phyloP scores from a whole-genome alignment of 306 rosid genomes.

The Casuarina equisetifolia region DNA sequence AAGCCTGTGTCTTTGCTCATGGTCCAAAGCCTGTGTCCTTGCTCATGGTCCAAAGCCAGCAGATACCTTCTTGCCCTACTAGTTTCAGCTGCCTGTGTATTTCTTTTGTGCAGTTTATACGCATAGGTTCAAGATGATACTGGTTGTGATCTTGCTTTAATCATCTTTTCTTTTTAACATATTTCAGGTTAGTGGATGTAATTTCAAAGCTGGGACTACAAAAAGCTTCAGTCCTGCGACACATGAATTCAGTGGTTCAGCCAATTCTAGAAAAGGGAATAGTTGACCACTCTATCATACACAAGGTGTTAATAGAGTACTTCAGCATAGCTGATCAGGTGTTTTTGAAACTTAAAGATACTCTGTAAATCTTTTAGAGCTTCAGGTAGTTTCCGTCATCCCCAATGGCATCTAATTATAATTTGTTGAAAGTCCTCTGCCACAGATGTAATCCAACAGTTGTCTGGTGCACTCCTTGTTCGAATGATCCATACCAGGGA shows the following conservation, averaged over 20 bases:
- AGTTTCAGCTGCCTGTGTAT: not conserved
- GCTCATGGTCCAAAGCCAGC: not conserved
- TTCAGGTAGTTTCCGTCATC: not conserved
- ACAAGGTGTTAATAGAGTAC: constrained; percentile 73
- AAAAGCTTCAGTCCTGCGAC: constrained; percentile 74
- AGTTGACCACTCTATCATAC: constrained; percentile 90
- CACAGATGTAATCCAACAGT: constrained; percentile 72
- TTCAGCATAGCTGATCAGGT: constrained; percentile 86
- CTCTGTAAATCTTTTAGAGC: not conserved
- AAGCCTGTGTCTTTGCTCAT: not conserved
- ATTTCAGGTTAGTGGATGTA: constrained; percentile 66
- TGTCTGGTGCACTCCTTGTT: constrained; percentile 77
- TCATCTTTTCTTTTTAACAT: constrained; percentile 21
- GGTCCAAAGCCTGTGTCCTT: not conserved
- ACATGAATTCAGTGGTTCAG: constrained; percentile 74
- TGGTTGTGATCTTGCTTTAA: constrained; percentile 7
- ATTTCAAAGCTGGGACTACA: constrained; percentile 76
- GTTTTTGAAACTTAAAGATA: constrained; percentile 13
- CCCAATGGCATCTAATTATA: constrained; percentile 32
- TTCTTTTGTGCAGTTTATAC: not conserved
- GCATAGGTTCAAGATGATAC: constrained; percentile 8
- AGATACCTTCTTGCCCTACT: not conserved
- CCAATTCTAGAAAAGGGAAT: constrained; percentile 98
- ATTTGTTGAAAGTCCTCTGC: constrained; percentile 69
- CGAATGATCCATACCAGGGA: constrained; percentile 81